Evolutionary conservation across 306 rosid genomes (phyloP), one percentile per base, ranked within the genome.

Genomic region (Potentilla sterilis): DNA sequence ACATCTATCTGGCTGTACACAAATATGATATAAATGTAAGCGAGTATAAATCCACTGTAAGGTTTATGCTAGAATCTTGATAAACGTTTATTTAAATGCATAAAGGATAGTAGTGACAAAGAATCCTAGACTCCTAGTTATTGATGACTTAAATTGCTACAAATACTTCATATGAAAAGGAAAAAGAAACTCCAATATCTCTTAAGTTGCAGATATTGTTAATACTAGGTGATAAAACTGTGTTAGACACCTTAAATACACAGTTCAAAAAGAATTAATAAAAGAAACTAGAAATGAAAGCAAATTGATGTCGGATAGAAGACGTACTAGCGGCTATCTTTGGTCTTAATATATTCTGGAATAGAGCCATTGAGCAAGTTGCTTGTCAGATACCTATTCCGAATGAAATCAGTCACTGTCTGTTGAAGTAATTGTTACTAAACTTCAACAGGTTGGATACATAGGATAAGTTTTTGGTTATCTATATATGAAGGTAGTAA

Each of bases 351-450:
- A 43, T 43, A 73, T 2, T 22, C 40, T 12, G 77, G 77, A 28
- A 73, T 14, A 22, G 42, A 34, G 7, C 69, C 77, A 59, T 10
- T 58, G 57, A 73, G 77, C 9, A 73, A 59, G 77, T 73, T 73
- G 55, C 77, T 73, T 24, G 77, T 73, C 12, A 73, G 28, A 44
- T 59, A 73, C 15, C 77, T 73, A 3, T 63, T 35, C 44, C 32
- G 0, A 10, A 49, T 1, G 21, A 38, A 72, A 54, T 52, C 61
- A 21, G 52, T 35, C 62, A 46, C 11, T 8, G 21, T 40, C 2
- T 32, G 24, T 44, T 15, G 18, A 64, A 65, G 18, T 4, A 64
- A 44, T n/a, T 28, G 28, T 28, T 28, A 28, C 3, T 16, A 4
- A 47, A 19, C 18, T 11, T 5, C 24, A n/a, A 18, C 46, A 43